Evolutionary conservation across 208 protist genomes (phyloP).

Genomic region (Angomonas desouzai): DNA sequence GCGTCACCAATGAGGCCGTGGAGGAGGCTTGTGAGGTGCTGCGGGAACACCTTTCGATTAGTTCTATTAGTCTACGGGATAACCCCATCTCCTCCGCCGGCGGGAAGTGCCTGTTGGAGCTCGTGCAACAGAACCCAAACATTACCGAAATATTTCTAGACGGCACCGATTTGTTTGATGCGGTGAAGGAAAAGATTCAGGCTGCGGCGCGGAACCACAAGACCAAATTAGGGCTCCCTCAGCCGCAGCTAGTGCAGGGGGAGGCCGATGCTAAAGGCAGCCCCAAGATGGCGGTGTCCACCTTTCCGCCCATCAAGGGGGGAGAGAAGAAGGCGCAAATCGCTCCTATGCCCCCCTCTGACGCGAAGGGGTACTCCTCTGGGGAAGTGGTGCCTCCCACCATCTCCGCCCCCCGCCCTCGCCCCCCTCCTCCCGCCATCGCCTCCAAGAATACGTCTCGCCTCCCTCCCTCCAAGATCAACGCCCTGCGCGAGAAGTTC

Average conservation of each 20-base stretch:
- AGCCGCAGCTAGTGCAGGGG: slow-evolving; percentile 23
- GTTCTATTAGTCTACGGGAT: slow-evolving; percentile 55
- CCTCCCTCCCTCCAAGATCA: slow-evolving; percentile 28
- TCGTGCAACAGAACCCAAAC: slow-evolving; percentile 67
- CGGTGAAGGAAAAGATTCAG: slow-evolving; percentile 61
- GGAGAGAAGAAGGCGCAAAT: background rate
- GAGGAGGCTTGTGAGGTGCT: slow-evolving; percentile 57
- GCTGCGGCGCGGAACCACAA: slow-evolving; percentile 41
- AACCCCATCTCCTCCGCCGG: slow-evolving; percentile 81
- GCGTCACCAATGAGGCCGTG: slow-evolving; percentile 77
- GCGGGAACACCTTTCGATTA: slow-evolving; percentile 59
- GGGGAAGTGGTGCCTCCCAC: slow-evolving; percentile 2
- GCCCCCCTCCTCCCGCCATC: slow-evolving; percentile 49
- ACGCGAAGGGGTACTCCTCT: background rate
- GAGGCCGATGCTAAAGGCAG: background rate
- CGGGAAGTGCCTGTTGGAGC: slow-evolving; percentile 63
- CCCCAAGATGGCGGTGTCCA: background rate
- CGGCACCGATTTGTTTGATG: slow-evolving; percentile 75
- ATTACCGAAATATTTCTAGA: slow-evolving; percentile 67
- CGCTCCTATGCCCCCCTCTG: background rate
- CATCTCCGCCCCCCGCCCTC: slow-evolving; percentile 20
- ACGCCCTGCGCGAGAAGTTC: slow-evolving; percentile 52
- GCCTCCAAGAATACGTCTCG: slow-evolving; percentile 33
- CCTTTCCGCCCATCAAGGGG: background rate
- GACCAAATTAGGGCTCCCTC: slow-evolving; percentile 1